These are phyloP conservation scores for Zoysia japonica DNA, from an alignment of 176 grass and related monocot genomes.

Conservation along the genomic window DNA sequence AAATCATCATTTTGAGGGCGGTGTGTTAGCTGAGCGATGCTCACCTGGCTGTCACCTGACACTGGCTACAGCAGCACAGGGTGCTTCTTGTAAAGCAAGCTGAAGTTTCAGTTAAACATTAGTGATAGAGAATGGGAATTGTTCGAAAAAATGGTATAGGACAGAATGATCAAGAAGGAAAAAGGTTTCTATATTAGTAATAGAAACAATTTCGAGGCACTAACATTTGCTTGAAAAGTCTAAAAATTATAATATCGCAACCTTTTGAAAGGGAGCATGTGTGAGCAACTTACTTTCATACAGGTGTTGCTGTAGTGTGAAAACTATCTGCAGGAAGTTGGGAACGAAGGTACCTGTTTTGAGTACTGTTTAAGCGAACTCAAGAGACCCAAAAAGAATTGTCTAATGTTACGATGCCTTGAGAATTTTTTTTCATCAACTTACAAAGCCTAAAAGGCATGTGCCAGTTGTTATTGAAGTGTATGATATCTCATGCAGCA, in stretches of 20 bases:
- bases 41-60: neutral
- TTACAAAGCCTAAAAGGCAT: conserved; percentile 8
- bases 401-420: too few species aligned
- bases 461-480: too few species aligned
- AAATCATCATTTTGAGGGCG: neutral
- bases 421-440: too few species aligned
- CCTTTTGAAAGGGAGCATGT: neutral
- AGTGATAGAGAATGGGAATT: conserved; percentile 5
- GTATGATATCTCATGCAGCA: too few species aligned
- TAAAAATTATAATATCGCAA: neutral
- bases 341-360: neutral
- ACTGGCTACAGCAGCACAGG: neutral
- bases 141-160: neutral
- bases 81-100: conserved; percentile 5
- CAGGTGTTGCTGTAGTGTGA: neutral
- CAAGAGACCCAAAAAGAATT: too few species aligned
- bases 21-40: conserved; percentile 10
- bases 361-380: too few species aligned
- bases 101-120: neutral
- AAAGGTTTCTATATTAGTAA: neutral
- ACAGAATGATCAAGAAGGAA: neutral
- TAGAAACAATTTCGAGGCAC: neutral
- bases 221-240: conserved; percentile 15
- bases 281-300: neutral
- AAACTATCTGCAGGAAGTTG: neutral